phyloP scores from a whole-genome alignment of 2,329 filamentous ascomycete genomes.

The Trichoderma harzianum region DNA sequence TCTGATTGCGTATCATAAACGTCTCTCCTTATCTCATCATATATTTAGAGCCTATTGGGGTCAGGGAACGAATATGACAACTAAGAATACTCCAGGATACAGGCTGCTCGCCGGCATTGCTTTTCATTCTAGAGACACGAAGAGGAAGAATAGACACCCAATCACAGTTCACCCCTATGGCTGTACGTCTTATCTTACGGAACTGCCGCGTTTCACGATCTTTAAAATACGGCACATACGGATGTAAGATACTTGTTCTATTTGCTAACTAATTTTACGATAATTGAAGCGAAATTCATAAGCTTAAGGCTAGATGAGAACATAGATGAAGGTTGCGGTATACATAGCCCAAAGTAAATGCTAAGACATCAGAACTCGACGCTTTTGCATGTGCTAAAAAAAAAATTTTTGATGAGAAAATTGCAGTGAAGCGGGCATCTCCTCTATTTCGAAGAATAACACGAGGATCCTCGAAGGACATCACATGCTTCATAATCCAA shows the following conservation, averaged over 20 bases:
- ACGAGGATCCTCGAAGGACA: background rate
- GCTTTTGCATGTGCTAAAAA: background rate
- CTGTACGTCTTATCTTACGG: background rate
- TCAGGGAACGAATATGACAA: background rate
- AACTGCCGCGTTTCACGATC: background rate
- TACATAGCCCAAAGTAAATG: background rate
- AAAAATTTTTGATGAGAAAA: background rate
- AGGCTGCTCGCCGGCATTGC: background rate
- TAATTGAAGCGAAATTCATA: background rate
- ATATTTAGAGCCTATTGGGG: accelerated
- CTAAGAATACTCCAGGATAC: background rate
- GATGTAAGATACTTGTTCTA: background rate
- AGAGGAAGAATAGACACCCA: background rate
- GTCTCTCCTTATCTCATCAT: background rate
- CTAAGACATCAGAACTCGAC: background rate
- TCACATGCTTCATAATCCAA: background rate
- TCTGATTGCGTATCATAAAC: background rate
- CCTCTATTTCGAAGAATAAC: background rate
- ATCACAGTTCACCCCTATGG: background rate
- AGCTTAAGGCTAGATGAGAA: background rate
- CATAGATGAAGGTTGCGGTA: background rate
- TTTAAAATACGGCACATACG: background rate
- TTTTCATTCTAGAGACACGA: background rate
- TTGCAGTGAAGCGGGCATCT: background rate
- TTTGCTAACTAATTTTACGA: background rate